phyloP scores from a whole-genome alignment of 257 asterid genomes.

The Ophiorrhiza pumila region DNA sequence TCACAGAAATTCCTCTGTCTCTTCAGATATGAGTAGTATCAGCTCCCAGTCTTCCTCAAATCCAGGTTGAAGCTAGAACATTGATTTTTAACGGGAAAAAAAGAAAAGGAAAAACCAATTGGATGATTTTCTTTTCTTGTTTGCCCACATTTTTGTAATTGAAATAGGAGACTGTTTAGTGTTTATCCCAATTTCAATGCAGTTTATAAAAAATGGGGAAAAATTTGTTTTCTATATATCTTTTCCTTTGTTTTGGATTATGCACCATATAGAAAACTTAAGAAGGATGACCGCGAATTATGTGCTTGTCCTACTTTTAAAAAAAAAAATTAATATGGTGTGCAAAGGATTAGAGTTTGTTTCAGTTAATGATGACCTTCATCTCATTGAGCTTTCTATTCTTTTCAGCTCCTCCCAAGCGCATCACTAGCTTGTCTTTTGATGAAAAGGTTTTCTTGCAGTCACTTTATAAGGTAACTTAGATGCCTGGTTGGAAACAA shows the following conservation, averaged over 20 bases:
- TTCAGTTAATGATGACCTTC: not conserved
- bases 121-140: not conserved
- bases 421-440: slow-evolving; percentile 60
- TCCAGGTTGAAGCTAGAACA: slow-evolving; percentile 47
- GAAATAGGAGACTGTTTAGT: no score
- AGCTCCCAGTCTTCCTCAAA: slow-evolving; percentile 51
- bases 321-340: not conserved
- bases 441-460: slow-evolving; percentile 78
- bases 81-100: not conserved
- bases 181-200: no score
- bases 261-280: not conserved
- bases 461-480: slow-evolving; percentile 79
- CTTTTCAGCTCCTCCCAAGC: slow-evolving; percentile 55
- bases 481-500: not conserved
- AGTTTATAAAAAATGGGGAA: no score
- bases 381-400: slow-evolving; percentile 25
- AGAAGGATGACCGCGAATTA: not conserved
- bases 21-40: slow-evolving; percentile 85
- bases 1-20: slow-evolving; percentile 67
- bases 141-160: not conserved
- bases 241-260: not conserved
- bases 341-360: not conserved
- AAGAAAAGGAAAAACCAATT: not conserved
- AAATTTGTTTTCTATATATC: not conserved
- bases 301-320: not conserved